phyloP scores from a whole-genome alignment of 148 eudicot genomes.

The Talinum fruticosum region DNA sequence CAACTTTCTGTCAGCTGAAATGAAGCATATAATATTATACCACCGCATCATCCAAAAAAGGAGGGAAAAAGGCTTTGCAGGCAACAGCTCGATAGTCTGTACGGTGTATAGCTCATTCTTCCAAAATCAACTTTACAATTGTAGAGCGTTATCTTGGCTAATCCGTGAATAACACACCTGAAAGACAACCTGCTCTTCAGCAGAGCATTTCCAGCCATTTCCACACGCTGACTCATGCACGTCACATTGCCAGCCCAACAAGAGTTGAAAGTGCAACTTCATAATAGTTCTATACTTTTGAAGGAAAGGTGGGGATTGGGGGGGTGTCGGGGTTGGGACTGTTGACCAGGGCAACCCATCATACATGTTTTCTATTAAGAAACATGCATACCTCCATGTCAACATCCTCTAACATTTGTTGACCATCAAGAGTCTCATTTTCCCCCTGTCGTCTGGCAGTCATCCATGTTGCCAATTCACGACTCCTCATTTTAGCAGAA shows the following conservation, averaged over 20 bases:
- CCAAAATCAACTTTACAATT: neutral
- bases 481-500: conserved; percentile 51
- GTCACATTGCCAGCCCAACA: too few relatives aligned
- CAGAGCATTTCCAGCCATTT: too few relatives aligned
- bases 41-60: neutral
- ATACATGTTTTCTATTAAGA: neutral
- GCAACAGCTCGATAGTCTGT: neutral
- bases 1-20: neutral
- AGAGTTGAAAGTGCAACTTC: too few relatives aligned
- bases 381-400: conserved; percentile 50
- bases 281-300: too few relatives aligned
- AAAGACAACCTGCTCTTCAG: too few relatives aligned
- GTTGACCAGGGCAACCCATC: too few relatives aligned
- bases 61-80: neutral
- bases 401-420: conserved; percentile 50
- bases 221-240: too few relatives aligned
- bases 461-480: conserved; percentile 64
- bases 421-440: conserved; percentile 64
- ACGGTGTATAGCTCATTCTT: neutral
- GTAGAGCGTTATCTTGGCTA: neutral
- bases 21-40: neutral
- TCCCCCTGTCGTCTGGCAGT: conserved; percentile 68
- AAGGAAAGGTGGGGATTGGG: too few relatives aligned
- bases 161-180: too few relatives aligned
- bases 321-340: too few relatives aligned